These are phyloP conservation scores for Tubosaeta sp. DNA, from an alignment of 768 basidiomycete species.

Conservation along the genomic window DNA sequence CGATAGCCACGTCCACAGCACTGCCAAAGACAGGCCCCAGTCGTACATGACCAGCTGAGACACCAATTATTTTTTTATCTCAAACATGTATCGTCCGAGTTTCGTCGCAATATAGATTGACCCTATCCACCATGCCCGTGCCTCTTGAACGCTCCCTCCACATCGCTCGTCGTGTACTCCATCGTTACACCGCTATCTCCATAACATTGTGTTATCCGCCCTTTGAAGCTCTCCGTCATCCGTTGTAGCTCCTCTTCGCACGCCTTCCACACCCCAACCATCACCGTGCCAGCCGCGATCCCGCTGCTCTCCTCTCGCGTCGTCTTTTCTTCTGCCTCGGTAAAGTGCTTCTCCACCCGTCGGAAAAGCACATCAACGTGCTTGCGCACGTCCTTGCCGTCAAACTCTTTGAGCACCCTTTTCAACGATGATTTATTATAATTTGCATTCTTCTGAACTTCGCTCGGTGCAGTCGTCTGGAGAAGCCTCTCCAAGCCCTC, in stretches of 20 bases:
- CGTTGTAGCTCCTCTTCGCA: conserved; percentile 81
- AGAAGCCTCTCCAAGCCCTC: conserved; percentile 88
- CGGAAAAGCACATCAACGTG: conserved; percentile 81
- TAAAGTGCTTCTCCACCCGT: conserved; percentile 95
- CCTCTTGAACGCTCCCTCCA: conserved; percentile 73
- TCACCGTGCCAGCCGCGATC: conserved; percentile 57
- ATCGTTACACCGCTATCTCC: conserved; percentile 63
- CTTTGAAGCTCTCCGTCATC: conserved; percentile 65
- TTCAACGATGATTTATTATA: conserved; percentile 79
- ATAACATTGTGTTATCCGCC: conserved; percentile 76
- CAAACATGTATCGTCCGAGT: conserved; percentile 9
- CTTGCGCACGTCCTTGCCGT: conserved; percentile 85
- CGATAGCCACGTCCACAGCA: conserved; percentile 9
- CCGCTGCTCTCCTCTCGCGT: conserved; percentile 51
- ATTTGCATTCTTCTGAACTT: conserved; percentile 68
- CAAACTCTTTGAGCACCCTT: conserved; percentile 81
- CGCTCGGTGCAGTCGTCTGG: conserved; percentile 70
- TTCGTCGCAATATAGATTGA: conserved; percentile 4
- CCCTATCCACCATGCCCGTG: conserved; percentile 39
- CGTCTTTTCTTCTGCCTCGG: conserved; percentile 68
- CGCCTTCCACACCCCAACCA: conserved; percentile 86
- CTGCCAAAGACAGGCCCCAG: background rate
- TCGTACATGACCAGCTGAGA: conserved; percentile 14
- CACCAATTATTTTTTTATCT: conserved; percentile 4
- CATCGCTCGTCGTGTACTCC: conserved; percentile 71